Evolutionary conservation across 2,329 filamentous ascomycete species (phyloP), one percentile per base, ranked within the genome.

Genomic region (Hymenoscyphus occultus): DNA sequence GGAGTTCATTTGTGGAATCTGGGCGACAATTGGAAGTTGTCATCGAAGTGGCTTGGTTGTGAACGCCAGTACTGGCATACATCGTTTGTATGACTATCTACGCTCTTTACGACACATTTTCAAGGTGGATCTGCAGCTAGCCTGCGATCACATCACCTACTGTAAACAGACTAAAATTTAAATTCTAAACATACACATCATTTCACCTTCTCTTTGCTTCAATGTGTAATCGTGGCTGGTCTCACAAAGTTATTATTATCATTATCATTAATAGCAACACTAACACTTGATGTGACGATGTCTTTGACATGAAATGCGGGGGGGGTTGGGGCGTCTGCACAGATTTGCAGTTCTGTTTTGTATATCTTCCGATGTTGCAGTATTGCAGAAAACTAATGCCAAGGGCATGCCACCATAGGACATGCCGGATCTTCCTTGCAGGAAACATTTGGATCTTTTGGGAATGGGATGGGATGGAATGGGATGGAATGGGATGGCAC

Each of bases 71-170:
- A 42, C 42, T 48, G 19, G 63, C 62, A 67, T 62, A 67, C 60
- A 66, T 62, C 61, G 65, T 65, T 62, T 56, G 56, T 51, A 59
- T 54, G 62, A 60, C 60, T 66, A 67, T 65, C 61, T 67, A 70
- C 66, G 63, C 56, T 68, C 66, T 62, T 56, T 68, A 67, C 60
- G 63, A 67, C 56, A 14, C 32, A 22, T 61, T 62, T 12, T 22
- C 22, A 22, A 22, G 60, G 40, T 28, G 14, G 39, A n/a, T 56
- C 13, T 22, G 56, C 56, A 62, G 63, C 59, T 59, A 59, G 63
- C 19, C 59, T 62, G 63, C 42, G 42, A 56, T 61, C 16, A 16
- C 13, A 57, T 35, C 31, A 35, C 10, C 32, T 32, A 28, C 28
- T 57, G 56, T 57, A 57, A 57, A 54, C 48, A 54, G 28, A 32